Evolutionary conservation across 176 grass and related monocot genomes (phyloP).

Genomic region (Puya raimondii): DNA sequence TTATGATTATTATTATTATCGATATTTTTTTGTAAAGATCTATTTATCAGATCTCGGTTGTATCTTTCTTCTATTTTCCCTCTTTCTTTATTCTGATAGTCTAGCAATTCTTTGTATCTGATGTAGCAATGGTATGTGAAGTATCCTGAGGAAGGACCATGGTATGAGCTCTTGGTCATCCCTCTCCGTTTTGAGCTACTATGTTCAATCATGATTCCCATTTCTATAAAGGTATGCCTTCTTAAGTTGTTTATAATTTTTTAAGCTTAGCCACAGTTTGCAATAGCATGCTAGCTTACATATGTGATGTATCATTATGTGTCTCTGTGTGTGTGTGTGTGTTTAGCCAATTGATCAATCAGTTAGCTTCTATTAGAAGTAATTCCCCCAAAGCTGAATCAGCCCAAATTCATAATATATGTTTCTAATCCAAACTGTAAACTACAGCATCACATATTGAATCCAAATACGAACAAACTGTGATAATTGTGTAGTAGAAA

Average conservation of each 20-base stretch:
- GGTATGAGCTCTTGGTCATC: conserved; percentile 84
- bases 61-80: neutral
- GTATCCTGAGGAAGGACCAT: conserved; percentile 58
- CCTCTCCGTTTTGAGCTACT: conserved; percentile 80
- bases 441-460: too few relatives aligned
- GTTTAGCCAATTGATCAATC: too few relatives aligned
- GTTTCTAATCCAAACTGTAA: too few relatives aligned
- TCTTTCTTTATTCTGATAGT: neutral
- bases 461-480: too few relatives aligned
- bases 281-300: too few relatives aligned
- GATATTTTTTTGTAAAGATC: neutral
- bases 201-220: conserved; percentile 99
- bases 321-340: too few relatives aligned
- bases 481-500: too few relatives aligned
- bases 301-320: too few relatives aligned
- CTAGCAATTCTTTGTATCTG: neutral
- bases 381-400: too few relatives aligned
- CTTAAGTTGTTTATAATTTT: conserved; percentile 15
- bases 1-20: neutral
- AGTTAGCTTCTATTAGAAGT: too few relatives aligned
- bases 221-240: conserved; percentile 81
- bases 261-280: too few relatives aligned
- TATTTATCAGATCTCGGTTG: neutral
- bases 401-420: too few relatives aligned
- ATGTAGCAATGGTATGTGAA: conserved; percentile 84